These are phyloP conservation scores for Cyclotella cryptica DNA, from an alignment of 108 stramenopile genomes.

Conservation along the genomic window DNA sequence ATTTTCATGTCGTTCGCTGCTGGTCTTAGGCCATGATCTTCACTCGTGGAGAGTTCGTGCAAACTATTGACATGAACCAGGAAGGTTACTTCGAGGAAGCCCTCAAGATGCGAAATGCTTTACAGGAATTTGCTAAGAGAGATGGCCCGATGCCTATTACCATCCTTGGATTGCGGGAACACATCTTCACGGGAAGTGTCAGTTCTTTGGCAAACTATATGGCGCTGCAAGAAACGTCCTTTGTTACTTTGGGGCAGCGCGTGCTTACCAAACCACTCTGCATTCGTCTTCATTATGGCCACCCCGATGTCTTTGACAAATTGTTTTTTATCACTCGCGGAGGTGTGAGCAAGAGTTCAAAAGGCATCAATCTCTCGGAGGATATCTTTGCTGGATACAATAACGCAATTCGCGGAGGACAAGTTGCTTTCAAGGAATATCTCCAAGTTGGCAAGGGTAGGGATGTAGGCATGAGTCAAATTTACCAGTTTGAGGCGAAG, in stretches of 20 bases:
- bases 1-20: neutral
- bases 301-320: conserved; percentile 99
- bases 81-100: conserved; percentile 99
- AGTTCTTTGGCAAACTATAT: conserved; percentile 98
- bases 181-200: conserved; percentile 99
- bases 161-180: conserved; percentile 96
- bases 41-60: conserved; percentile 95
- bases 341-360: conserved; percentile 96
- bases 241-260: conserved; percentile 97
- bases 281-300: conserved; percentile 97
- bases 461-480: conserved; percentile 99
- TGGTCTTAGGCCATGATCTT: conserved; percentile 85
- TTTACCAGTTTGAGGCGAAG: conserved; percentile 99
- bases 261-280: conserved; percentile 94
- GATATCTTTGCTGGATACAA: conserved; percentile 99
- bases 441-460: conserved; percentile 98
- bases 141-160: conserved; percentile 91
- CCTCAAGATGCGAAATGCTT: conserved; percentile 96
- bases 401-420: conserved; percentile 92
- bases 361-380: conserved; percentile 98
- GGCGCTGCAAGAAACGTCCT: conserved; percentile 97
- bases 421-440: conserved; percentile 96
- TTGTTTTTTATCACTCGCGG: conserved; percentile 97
- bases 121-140: conserved; percentile 94
- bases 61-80: conserved; percentile 99